Evolutionary conservation across 2,329 filamentous ascomycete species (phyloP).

Genomic region (Colletotrichum magnum): DNA sequence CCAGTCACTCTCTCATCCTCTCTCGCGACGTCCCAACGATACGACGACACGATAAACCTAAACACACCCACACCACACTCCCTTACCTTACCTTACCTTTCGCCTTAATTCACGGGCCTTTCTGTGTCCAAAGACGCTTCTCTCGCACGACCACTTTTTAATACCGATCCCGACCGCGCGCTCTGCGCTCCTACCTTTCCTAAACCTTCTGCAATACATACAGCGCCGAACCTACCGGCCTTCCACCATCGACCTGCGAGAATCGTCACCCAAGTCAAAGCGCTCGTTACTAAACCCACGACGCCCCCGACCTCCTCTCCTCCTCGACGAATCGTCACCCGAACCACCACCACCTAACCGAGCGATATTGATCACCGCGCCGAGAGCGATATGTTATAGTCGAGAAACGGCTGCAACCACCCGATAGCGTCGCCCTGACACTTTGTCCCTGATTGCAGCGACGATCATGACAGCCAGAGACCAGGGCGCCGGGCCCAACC

Average conservation of each 20-base stretch:
- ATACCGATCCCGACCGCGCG: constrained; percentile 29
- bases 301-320: constrained; percentile 1
- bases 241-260: constrained; percentile 1
- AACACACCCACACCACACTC: constrained; percentile 12
- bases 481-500: constrained; percentile 51
- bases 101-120: constrained; percentile 34
- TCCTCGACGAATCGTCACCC: background rate
- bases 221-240: constrained; percentile 27
- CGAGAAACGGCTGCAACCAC: constrained; percentile 1
- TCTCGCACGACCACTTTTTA: constrained; percentile 36
- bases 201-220: constrained; percentile 17
- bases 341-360: constrained; percentile 7
- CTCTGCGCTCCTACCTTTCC: constrained; percentile 32
- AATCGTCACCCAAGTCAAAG: constrained; percentile 28
- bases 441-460: constrained; percentile 13
- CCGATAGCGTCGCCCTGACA: constrained; percentile 18
- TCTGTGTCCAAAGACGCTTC: background rate
- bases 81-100: constrained; percentile 5
- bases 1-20: constrained; percentile 23
- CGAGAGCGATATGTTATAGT: constrained; percentile 34
- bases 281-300: constrained; percentile 16
- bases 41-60: constrained; percentile 22
- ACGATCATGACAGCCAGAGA: constrained; percentile 55
- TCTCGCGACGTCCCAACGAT: constrained; percentile 30
- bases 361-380: background rate